Conservation (phyloP, 805 yeast genomes). For the Lachancea lanzarotensis region DNA sequence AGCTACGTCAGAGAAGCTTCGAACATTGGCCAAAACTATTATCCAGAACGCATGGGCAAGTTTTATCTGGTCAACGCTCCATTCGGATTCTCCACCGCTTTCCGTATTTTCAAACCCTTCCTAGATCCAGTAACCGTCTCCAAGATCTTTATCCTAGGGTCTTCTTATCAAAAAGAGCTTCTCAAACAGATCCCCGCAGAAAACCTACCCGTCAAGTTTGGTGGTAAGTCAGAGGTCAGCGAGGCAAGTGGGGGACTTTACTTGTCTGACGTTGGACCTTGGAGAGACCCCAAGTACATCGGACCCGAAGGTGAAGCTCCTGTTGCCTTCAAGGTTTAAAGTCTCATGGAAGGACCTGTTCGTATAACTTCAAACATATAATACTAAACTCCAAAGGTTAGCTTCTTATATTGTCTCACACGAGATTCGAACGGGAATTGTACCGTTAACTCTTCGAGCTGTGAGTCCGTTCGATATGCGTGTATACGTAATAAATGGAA, state of each 20-base stretch:
- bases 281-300: constrained; percentile 84
- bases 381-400: background rate
- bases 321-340: constrained; percentile 34
- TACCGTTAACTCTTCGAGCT: background rate
- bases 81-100: constrained; percentile 93
- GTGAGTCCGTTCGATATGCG: background rate
- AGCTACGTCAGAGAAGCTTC: constrained; percentile 91
- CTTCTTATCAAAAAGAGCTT: constrained; percentile 71
- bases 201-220: constrained; percentile 86
- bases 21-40: constrained; percentile 89
- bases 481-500: background rate
- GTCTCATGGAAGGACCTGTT: background rate
- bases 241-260: constrained; percentile 75
- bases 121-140: constrained; percentile 96
- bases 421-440: background rate
- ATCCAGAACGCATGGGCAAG: constrained; percentile 99
- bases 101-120: constrained; percentile 84
- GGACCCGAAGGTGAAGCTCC: constrained; percentile 98
- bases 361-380: background rate
- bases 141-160: constrained; percentile 83
- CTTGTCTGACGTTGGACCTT: constrained; percentile 90
- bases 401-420: background rate
- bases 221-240: constrained; percentile 66
- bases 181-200: constrained; percentile 89
- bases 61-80: constrained; percentile 95